Evolutionary conservation across 805 yeast species (phyloP), one percentile per base, ranked within the genome.

Genomic region (Candida sonorensis): DNA sequence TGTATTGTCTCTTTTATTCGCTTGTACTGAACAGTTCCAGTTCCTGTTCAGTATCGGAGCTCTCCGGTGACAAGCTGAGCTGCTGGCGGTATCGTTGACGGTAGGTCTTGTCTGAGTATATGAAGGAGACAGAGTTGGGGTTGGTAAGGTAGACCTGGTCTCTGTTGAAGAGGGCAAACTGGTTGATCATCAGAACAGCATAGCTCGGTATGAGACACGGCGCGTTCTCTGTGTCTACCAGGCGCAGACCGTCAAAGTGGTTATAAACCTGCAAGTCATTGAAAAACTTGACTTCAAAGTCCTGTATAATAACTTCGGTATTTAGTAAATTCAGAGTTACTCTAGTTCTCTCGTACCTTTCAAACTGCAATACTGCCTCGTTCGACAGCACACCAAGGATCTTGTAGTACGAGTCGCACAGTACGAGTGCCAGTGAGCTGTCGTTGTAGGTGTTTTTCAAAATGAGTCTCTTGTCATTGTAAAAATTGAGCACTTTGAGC

Each of bases 371-470:
- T 10, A 49, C 35, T 2, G 52, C 43, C 8, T 27, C 19, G 2
- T 35, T 29, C 2, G 35, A 35, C 2, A 44, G 19, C 5, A 39
- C n/a, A 4, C 38, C 51, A 9, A 47, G 33, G 7, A 41, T 34
- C 28, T 32, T 34, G 32, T 32, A 26, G 14, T 38, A 38, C 8
- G 48, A 38, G 31, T 49, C 54, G 19, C 49, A 43, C 13, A 43
- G 18, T 12, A 33, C 30, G 8, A 48, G 17, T 7, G 42, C 38
- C 10, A 48, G 31, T 14, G 31, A 35, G 9, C 26, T 13, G 3
- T 10, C 21, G 21, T 10, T 8, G 10, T 19, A 22, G 18, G 21
- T 25, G 29, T 17, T 27, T 21, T 17, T 15, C 9, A 6, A 5
- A 15, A 7, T 23, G 21, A 17, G 15, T 31, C 30, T 26, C 10